A percentile compares a stretch with the other conserved stretches of the same genome.
These are phyloP conservation scores for Microdochium trichocladiopsis DNA, from an alignment of 2,329 filamentous ascomycete genomes.

Conservation along the genomic window DNA sequence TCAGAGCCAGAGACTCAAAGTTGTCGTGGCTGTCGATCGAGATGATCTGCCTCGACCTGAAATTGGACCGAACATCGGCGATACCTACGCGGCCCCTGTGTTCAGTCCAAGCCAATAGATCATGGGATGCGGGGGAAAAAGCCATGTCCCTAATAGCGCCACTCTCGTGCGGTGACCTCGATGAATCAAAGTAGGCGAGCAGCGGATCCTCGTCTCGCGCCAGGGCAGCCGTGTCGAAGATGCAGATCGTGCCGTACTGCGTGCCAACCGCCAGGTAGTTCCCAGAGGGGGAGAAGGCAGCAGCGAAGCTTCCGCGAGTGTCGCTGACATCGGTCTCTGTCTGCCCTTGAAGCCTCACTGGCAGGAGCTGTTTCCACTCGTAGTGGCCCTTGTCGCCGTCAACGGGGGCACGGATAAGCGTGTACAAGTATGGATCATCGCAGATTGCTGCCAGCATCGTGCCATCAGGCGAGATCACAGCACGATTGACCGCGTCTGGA, in stretches of 20 bases:
- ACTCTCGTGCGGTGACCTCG: slow-evolving; percentile 59
- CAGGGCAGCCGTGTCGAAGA: slow-evolving; percentile 56
- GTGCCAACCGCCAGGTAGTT: slow-evolving; percentile 69
- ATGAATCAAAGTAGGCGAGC: slow-evolving; percentile 70
- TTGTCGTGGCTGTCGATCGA: slow-evolving; percentile 52
- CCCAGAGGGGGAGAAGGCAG: slow-evolving; percentile 68
- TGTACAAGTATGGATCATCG: slow-evolving; percentile 79
- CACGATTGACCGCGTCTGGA: slow-evolving; percentile 88
- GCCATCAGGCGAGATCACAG: slow-evolving; percentile 87
- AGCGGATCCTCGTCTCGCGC: slow-evolving; percentile 48
- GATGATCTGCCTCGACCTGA: slow-evolving; percentile 62
- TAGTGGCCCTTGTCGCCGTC: slow-evolving; percentile 27
- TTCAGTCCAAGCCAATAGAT: slow-evolving; percentile 90
- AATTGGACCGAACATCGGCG: slow-evolving; percentile 63
- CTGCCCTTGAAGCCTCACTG: slow-evolving; percentile 52
- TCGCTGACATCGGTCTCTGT: slow-evolving; percentile 44
- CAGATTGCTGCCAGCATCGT: slow-evolving; percentile 74
- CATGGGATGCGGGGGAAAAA: slow-evolving; percentile 84
- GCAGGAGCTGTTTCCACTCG: slow-evolving; percentile 43
- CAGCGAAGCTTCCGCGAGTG: slow-evolving; percentile 66
- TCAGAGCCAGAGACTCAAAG: slow-evolving; percentile 48
- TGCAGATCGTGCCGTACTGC: slow-evolving; percentile 71
- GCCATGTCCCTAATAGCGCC: slow-evolving; percentile 87
- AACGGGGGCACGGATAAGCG: slow-evolving; percentile 55
- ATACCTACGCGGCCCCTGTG: slow-evolving; percentile 71